phyloP scores from a whole-genome alignment of 176 grass and related monocot genomes.

The Bothriochloa decipiens region DNA sequence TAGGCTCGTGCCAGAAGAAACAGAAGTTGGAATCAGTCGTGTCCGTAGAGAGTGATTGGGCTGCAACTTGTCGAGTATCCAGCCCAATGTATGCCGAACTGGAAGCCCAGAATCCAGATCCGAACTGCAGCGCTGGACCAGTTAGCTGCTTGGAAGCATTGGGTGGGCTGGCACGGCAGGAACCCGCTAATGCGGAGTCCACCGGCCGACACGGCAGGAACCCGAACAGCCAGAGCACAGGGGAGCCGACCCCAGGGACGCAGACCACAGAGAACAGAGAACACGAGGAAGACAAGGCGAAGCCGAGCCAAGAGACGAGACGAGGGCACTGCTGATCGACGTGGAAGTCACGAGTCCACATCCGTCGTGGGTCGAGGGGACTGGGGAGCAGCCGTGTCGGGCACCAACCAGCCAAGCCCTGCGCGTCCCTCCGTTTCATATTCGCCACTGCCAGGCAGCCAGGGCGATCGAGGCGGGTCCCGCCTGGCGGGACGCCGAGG shows the following conservation, averaged over 20 bases:
- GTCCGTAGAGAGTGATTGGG: too few relatives aligned
- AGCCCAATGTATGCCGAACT: too few relatives aligned
- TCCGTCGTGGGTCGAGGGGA: neutral
- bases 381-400: conserved; percentile 42
- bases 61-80: too few relatives aligned
- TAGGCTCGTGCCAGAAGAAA: too few relatives aligned
- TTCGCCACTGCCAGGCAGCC: neutral
- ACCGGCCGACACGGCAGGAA: too few relatives aligned
- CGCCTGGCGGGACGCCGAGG: neutral
- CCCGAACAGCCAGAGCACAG: neutral
- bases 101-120: too few relatives aligned
- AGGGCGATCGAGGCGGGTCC: too few relatives aligned
- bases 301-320: neutral
- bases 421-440: conserved; percentile 14
- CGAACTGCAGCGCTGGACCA: too few relatives aligned
- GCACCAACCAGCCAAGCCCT: conserved; percentile 38
- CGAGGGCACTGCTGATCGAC: neutral
- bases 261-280: neutral
- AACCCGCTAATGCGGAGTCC: too few relatives aligned
- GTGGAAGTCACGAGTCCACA: conserved; percentile 16
- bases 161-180: too few relatives aligned
- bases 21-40: too few relatives aligned
- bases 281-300: neutral
- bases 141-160: too few relatives aligned
- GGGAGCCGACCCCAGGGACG: neutral